Evolutionary conservation across 768 basidiomycete species (phyloP).

Genomic region (Amanita subjunquillea): DNA sequence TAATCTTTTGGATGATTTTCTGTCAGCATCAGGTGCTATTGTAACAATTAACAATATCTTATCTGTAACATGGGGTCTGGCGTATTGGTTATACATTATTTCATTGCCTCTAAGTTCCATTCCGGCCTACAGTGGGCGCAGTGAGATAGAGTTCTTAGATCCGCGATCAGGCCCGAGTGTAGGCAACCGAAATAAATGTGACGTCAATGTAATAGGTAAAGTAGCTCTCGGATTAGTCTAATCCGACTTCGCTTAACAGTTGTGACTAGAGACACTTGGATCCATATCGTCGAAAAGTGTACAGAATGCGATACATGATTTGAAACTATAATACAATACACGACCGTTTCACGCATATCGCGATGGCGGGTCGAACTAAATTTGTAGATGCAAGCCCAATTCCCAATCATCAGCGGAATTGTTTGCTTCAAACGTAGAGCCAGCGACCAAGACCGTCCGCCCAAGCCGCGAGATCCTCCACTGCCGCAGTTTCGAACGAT

Average conservation of each 20-base stretch:
- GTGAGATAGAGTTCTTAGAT: constrained; percentile 4
- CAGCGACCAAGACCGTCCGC: constrained; percentile 43
- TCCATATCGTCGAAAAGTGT: not conserved
- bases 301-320: not conserved
- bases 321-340: not conserved
- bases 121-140: not conserved
- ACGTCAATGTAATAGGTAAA: constrained; percentile 2
- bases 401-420: not conserved
- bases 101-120: not conserved
- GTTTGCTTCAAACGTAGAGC: constrained; percentile 41
- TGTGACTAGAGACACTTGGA: no score
- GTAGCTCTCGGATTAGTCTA: not conserved
- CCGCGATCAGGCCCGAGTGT: not conserved
- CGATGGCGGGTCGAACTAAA: not conserved
- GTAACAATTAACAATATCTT: not conserved
- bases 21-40: not conserved
- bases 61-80: not conserved
- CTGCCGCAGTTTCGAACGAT: constrained; percentile 31
- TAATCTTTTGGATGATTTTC: not conserved
- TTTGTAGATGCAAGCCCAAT: constrained; percentile 3
- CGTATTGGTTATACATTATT: constrained; percentile 3
- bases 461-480: constrained; percentile 41
- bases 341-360: not conserved
- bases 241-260: not conserved
- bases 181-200: not conserved